Base-by-base conservation (phyloP, 257 asterid species). In the Ophiorrhiza pumila region DNA sequence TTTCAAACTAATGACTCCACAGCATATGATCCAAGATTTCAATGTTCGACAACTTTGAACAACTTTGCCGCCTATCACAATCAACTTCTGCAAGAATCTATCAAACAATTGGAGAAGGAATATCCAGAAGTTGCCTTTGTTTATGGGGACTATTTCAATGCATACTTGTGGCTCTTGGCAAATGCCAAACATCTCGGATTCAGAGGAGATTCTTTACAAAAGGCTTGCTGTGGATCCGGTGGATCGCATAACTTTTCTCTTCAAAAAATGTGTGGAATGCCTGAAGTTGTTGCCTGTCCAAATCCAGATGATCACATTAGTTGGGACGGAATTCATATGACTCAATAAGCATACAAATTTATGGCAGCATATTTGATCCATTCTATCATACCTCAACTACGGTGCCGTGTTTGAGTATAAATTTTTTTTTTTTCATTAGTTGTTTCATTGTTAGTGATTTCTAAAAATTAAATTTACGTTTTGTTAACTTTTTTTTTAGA, bases 281-380 rank as follows among this genome's bases (percentile, higher is more conserved):
- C 42, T 14, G 65, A 42, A 59, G 43, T 59, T 59, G 17, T 23
- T 4, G 13, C 43, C 4, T 59, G 65, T 59, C 42, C 14, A 5
- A 31, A 59, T 22, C 65, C 65, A 12, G 65, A 59, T 59, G 20
- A 59, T 59, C 65, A 59, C 43, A 59, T 59, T 2, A 59, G 65
- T 59, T 59, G 65, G 65, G 65, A 58, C 29, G 64, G 64, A 58
- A 58, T 58, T 27, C 64, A 29, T 12, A 58, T 58, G 64, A 58
- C 64, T 3, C 65, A 59, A 59, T 42, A 59, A 59, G 43, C 65
- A 12, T 59, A 59, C 12, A 59, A 59, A 11, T 59, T 31, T 25
- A 59, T 59, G 43, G 65, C 65, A 31, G 22, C 4, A 8, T 59
- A 32, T 59, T 31, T 59, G 32, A 17, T 20, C 56, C 17, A 17